A percentile compares a stretch with the other conserved stretches of the same genome.
Evolutionary conservation across 805 yeast species (phyloP).

Genomic region (Maudiozyma saulgeensis): DNA sequence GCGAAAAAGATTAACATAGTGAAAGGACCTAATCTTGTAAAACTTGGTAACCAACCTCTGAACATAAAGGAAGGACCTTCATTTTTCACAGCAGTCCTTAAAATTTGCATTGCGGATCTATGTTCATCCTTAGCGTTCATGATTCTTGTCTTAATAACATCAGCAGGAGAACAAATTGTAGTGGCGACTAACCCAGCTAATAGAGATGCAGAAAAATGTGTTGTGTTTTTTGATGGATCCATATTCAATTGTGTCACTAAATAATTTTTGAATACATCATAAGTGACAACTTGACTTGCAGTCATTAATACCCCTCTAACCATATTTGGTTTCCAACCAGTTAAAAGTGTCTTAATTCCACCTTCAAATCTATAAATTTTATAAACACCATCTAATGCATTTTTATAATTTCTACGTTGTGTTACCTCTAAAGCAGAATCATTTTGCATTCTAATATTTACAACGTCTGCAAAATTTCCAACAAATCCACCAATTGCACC

Average conservation of each 20-base stretch:
- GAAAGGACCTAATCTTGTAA: conserved; percentile 77
- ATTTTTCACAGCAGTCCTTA: conserved; percentile 44
- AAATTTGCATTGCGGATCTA: conserved; percentile 41
- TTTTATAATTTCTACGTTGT: conserved; percentile 61
- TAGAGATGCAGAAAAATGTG: conserved; percentile 72
- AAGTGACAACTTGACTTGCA: conserved; percentile 82
- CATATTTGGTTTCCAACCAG: conserved; percentile 72
- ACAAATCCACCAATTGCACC: conserved; percentile 79
- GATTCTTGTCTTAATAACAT: conserved; percentile 79
- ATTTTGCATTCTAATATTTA: conserved; percentile 85
- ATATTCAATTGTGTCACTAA: conserved; percentile 42
- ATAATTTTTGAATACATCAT: conserved; percentile 60
- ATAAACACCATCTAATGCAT: conserved; percentile 68
- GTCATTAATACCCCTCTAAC: conserved; percentile 82
- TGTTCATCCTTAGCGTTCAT: conserved; percentile 49
- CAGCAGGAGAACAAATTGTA: conserved; percentile 87
- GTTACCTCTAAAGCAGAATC: conserved; percentile 60
- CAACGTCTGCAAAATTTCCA: conserved; percentile 84
- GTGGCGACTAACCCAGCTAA: conserved; percentile 84
- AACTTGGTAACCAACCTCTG: conserved; percentile 87
- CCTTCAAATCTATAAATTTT: conserved; percentile 57
- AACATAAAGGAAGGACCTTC: conserved; percentile 80
- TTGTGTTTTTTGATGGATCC: conserved; percentile 52
- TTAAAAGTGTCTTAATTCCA: conserved; percentile 46
- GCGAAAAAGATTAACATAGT: conserved; percentile 62